phyloP scores from a whole-genome alignment of 805 yeast genomes.

The Myxozyma udenii region DNA sequence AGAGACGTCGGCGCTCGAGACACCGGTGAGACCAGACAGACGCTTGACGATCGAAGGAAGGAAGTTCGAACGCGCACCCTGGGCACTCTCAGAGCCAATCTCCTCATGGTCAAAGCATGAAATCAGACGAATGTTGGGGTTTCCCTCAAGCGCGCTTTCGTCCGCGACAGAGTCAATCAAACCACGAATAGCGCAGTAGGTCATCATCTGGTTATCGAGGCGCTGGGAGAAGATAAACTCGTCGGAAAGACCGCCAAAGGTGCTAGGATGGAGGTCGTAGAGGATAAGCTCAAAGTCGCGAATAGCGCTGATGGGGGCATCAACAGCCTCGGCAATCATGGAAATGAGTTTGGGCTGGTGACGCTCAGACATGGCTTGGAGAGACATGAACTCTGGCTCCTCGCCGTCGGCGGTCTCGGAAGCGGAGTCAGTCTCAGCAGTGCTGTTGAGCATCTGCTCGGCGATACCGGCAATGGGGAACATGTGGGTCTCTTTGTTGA shows the following conservation, averaged over 20 bases:
- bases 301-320: slow-evolving; percentile 50
- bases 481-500: slow-evolving; percentile 82
- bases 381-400: slow-evolving; percentile 59
- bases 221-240: slow-evolving; percentile 92
- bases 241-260: slow-evolving; percentile 82
- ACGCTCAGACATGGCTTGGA: slow-evolving; percentile 63
- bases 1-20: slow-evolving; percentile 37
- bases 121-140: slow-evolving; percentile 63
- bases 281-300: slow-evolving; percentile 88
- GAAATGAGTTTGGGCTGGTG: slow-evolving; percentile 72
- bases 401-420: slow-evolving; percentile 32
- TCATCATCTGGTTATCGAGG: slow-evolving; percentile 68
- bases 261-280: slow-evolving; percentile 79
- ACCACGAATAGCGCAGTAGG: slow-evolving; percentile 75
- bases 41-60: slow-evolving; percentile 58
- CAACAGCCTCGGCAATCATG: slow-evolving; percentile 63
- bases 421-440: slow-evolving; percentile 21
- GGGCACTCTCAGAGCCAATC: slow-evolving; percentile 88
- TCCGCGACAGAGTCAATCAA: slow-evolving; percentile 49
- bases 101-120: slow-evolving; percentile 95
- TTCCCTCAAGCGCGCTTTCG: slow-evolving; percentile 45
- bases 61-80: slow-evolving; percentile 94
- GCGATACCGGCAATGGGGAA: slow-evolving; percentile 77
- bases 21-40: slow-evolving; percentile 27
- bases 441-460: slow-evolving; percentile 40